Conservation (phyloP, 1,284 basidiomycete species). For the Entoloma clypeatum region DNA sequence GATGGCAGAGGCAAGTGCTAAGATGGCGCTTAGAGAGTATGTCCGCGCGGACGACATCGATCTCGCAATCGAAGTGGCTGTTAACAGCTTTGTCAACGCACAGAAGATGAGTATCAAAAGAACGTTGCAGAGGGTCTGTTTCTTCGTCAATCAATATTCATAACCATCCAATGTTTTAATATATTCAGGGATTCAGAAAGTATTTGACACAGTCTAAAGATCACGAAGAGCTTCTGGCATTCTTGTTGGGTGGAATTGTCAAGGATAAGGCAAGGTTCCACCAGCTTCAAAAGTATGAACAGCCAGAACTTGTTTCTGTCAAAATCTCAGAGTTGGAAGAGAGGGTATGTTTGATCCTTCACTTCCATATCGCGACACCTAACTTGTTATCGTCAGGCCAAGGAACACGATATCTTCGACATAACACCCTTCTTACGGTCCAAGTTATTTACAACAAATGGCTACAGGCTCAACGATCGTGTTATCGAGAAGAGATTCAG, state of each 20-base stretch:
- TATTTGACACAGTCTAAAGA: slow-evolving; percentile 94
- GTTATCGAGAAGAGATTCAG: slow-evolving; percentile 70
- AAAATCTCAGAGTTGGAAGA: slow-evolving; percentile 80
- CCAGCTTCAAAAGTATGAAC: slow-evolving; percentile 72
- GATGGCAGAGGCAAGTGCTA: slow-evolving; percentile 97
- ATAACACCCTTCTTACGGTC: slow-evolving; percentile 82
- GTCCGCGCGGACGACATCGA: slow-evolving; percentile 97
- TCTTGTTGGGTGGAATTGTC: slow-evolving; percentile 90
- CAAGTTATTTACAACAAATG: slow-evolving; percentile 86
- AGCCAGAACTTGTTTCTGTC: slow-evolving; percentile 72
- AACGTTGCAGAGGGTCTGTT: slow-evolving; percentile 86
- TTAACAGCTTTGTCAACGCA: slow-evolving; percentile 92
- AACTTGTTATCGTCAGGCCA: slow-evolving; percentile 52
- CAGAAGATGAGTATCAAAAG: slow-evolving; percentile 99
- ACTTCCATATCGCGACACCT: neutral
- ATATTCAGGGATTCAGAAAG: slow-evolving; percentile 84
- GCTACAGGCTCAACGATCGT: slow-evolving; percentile 70
- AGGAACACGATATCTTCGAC: slow-evolving; percentile 94
- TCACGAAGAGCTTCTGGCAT: slow-evolving; percentile 92
- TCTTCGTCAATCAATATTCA: slow-evolving; percentile 5
- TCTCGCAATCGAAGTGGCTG: slow-evolving; percentile 92
- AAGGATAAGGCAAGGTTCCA: slow-evolving; percentile 91
- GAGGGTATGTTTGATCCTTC: slow-evolving; percentile 48
- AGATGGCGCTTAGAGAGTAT: slow-evolving; percentile 97
- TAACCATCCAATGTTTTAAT: slow-evolving; percentile 8